A percentile compares a stretch with the other conserved stretches of the same genome.
These are phyloP conservation scores for Pseudogymnoascus sp. DNA, from an alignment of 2,329 filamentous ascomycete genomes.

Conservation along the genomic window DNA sequence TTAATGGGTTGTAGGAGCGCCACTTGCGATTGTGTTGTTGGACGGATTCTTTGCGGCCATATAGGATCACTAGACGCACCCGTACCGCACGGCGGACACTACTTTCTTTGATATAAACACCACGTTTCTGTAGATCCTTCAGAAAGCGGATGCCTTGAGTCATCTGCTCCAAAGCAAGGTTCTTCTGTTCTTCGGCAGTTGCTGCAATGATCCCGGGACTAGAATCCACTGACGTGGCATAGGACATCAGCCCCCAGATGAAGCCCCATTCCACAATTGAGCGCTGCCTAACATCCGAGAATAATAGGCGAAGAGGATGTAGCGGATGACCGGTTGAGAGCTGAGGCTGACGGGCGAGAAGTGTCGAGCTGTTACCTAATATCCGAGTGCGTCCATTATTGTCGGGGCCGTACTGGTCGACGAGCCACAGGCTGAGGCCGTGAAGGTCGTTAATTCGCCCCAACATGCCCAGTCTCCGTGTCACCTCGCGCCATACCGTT, in stretches of 20 bases:
- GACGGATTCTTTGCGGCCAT: slow-evolving; percentile 19
- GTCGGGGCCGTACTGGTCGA: slow-evolving; percentile 30
- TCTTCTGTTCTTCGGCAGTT: slow-evolving; percentile 1
- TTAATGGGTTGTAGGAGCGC: slow-evolving; percentile 9
- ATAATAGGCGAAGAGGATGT: slow-evolving; percentile 33
- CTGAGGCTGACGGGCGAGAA: slow-evolving; percentile 12
- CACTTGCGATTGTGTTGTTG: slow-evolving; percentile 16
- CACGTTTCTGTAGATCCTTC: slow-evolving; percentile 17
- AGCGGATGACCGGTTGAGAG: slow-evolving; percentile 18
- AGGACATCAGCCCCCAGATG: slow-evolving; percentile 18
- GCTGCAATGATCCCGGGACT: not conserved
- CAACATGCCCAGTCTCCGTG: slow-evolving; percentile 51
- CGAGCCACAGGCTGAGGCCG: slow-evolving; percentile 42
- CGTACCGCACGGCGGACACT: slow-evolving; percentile 19
- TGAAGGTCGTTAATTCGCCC: slow-evolving; percentile 43
- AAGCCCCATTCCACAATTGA: slow-evolving; percentile 44
- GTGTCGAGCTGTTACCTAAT: slow-evolving; percentile 12
- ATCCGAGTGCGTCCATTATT: not conserved
- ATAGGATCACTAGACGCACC: slow-evolving; percentile 22
- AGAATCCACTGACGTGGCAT: not conserved
- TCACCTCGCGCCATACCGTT: slow-evolving; percentile 46
- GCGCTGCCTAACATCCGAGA: slow-evolving; percentile 34
- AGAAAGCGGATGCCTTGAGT: slow-evolving; percentile 23
- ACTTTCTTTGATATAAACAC: slow-evolving; percentile 7
- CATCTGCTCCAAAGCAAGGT: slow-evolving; percentile 10